Evolutionary conservation across 2,329 filamentous ascomycete genomes (phyloP), one percentile per base, ranked within the genome.

Genomic region (Cercospora sojina): DNA sequence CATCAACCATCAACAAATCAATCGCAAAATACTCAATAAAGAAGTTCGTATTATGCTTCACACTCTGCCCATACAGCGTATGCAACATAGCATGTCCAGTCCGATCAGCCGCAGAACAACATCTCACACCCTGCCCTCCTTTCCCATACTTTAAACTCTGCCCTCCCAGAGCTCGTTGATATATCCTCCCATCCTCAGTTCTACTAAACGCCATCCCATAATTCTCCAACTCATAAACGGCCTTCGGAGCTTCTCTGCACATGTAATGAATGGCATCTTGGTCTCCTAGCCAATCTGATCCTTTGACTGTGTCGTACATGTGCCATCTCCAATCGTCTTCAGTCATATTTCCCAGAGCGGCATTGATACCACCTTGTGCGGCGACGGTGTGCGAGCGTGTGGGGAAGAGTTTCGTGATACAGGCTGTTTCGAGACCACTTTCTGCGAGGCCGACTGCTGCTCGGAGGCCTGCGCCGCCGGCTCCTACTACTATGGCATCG

Each of bases 361-460:
- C 85, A 74, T 86, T 86, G 74, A 89, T 89, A 69, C 87, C 87
- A 69, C 87, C 87, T 77, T 89, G 87, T 25, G 87, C 87, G n/a
- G 87, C 87, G 66, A 89, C 87, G 10, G 87, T 89, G 77, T 89
- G 87, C 71, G 83, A 86, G 78, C 87, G 81, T 18, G 87, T 89
- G 16, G 74, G 74, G 76, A 88, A 89, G 35, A 88, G 80, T 75
- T 88, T 89, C 31, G 85, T 85, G 69, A 89, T 83, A 79, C 87
- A 89, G 68, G 87, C 87, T 67, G 86, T 89, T 71, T 89, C 87
- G 74, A 89, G 84, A 8, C 87, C 87, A 70, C 85, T 84, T 79
- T 88, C 86, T 32, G 87, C 86, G 49, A 89, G 80, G 72, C 87
- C 87, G 72, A 89, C 86, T 66, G 87, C 86, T 60, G 87, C 87